phyloP scores from a whole-genome alignment of 108 stramenopile species.

The Cyclotella kingstonii region DNA sequence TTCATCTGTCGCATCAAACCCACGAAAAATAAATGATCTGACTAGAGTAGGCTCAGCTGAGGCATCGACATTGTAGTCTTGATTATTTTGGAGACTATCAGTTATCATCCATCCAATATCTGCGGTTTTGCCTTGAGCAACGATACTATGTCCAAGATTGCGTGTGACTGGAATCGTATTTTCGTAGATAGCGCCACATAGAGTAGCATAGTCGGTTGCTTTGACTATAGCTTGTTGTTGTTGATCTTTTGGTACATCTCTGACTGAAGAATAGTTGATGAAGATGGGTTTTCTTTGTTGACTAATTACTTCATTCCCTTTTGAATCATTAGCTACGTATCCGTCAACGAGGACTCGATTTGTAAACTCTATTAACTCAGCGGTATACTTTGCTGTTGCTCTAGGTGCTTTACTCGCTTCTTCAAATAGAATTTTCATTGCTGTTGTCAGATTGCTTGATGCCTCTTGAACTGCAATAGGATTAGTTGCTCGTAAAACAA shows the following conservation, averaged over 20 bases:
- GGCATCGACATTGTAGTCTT: conserved; percentile 20
- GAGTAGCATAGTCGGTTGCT: conserved; percentile 57
- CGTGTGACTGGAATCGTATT: conserved; percentile 40
- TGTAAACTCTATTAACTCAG: conserved; percentile 54
- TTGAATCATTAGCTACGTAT: conserved; percentile 17
- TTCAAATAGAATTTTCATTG: conserved; percentile 50
- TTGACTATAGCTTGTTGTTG: conserved; percentile 30
- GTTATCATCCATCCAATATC: conserved; percentile 83
- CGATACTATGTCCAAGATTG: conserved; percentile 54
- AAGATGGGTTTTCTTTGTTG: conserved; percentile 16
- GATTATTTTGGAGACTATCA: conserved; percentile 51
- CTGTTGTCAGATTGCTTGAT: conserved; percentile 40
- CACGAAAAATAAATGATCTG: conserved; percentile 76
- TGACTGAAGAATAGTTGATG: conserved; percentile 27
- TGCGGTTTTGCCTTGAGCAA: conserved; percentile 68
- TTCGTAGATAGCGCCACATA: conserved; percentile 79
- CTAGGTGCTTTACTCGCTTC: conserved; percentile 59
- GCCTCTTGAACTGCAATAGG: conserved; percentile 35
- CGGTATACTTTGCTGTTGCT: conserved; percentile 63
- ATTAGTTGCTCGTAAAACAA: conserved; percentile 48
- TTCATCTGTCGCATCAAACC: conserved; percentile 88
- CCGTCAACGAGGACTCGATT: conserved; percentile 60
- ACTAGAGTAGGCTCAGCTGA: conserved; percentile 30
- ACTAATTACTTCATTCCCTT: conserved; percentile 2
- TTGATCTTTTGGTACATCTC: conserved; percentile 10